phyloP scores from a whole-genome alignment of 1,284 basidiomycete genomes.

The Melampsora americana region DNA sequence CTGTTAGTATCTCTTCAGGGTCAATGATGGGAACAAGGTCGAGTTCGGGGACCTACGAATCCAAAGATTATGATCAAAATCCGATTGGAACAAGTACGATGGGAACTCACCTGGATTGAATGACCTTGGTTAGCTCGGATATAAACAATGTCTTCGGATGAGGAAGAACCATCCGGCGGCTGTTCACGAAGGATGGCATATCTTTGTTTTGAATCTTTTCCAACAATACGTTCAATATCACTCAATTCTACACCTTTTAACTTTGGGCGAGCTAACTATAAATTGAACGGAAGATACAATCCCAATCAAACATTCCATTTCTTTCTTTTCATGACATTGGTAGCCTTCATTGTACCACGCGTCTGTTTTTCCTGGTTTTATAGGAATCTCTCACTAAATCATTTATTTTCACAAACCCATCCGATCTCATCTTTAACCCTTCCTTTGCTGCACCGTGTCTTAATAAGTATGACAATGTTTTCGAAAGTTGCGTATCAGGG shows the following conservation, averaged over 20 bases:
- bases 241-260: conserved; percentile 61
- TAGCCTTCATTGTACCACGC: conserved; percentile 16
- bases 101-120: conserved; percentile 65
- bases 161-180: conserved; percentile 46
- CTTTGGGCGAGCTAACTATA: conserved; percentile 61
- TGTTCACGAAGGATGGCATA: conserved; percentile 55
- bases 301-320: background rate
- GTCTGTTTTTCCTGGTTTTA: background rate
- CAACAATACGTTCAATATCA: conserved; percentile 68
- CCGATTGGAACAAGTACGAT: background rate
- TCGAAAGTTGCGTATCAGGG: conserved; percentile 63
- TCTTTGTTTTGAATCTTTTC: conserved; percentile 70
- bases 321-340: background rate
- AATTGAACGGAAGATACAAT: background rate
- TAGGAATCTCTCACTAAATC: conserved; percentile 64
- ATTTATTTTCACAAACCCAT: conserved; percentile 72
- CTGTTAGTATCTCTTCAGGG: conserved; percentile 66
- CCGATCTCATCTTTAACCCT: conserved; percentile 67
- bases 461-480: conserved; percentile 77
- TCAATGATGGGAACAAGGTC: conserved; percentile 66
- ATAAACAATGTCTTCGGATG: conserved; percentile 63
- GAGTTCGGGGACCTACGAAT: conserved; percentile 63
- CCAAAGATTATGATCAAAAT: background rate
- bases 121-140: conserved; percentile 94
- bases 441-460: conserved; percentile 77